phyloP scores from a whole-genome alignment of 805 yeast species.

The Lipomyces spencermartinsiae region DNA sequence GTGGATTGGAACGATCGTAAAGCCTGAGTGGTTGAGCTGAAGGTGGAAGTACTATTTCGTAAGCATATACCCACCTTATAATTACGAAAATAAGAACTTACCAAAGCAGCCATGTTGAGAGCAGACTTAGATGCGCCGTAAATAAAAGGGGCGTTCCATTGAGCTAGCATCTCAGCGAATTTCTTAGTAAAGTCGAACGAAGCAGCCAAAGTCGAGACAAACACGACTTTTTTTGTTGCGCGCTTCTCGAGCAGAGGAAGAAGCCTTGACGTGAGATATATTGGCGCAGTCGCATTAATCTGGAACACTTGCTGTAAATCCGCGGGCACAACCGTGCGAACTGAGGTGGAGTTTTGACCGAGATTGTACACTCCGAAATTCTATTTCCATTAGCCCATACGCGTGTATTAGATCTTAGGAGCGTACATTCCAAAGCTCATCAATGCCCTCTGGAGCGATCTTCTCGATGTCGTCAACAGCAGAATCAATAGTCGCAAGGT shows the following conservation, averaged over 20 bases:
- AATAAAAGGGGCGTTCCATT: too few relatives aligned
- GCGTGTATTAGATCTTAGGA: too few relatives aligned
- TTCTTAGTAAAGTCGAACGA: neutral
- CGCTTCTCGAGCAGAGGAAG: slow-evolving; percentile 1
- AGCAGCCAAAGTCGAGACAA: neutral
- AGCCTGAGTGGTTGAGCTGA: neutral
- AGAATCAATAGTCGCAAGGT: neutral
- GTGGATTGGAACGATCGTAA: neutral
- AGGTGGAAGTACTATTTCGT: neutral
- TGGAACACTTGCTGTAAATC: neutral
- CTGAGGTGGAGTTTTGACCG: neutral
- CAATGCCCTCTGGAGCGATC: slow-evolving; percentile 5
- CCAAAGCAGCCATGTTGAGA: neutral
- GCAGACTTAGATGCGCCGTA: slow-evolving; percentile 2
- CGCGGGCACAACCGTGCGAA: neutral
- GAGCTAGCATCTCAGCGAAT: neutral
- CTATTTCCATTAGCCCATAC: too few relatives aligned
- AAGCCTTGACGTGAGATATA: neutral
- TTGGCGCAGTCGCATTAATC: neutral
- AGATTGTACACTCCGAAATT: too few relatives aligned
- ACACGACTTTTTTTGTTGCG: neutral
- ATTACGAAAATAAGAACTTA: neutral
- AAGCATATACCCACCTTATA: neutral
- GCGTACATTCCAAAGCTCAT: slow-evolving; percentile 6
- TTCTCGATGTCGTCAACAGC: neutral